These are phyloP conservation scores for Xerophyta viscosa DNA, from an alignment of 106 monocot genomes.

Conservation along the genomic window DNA sequence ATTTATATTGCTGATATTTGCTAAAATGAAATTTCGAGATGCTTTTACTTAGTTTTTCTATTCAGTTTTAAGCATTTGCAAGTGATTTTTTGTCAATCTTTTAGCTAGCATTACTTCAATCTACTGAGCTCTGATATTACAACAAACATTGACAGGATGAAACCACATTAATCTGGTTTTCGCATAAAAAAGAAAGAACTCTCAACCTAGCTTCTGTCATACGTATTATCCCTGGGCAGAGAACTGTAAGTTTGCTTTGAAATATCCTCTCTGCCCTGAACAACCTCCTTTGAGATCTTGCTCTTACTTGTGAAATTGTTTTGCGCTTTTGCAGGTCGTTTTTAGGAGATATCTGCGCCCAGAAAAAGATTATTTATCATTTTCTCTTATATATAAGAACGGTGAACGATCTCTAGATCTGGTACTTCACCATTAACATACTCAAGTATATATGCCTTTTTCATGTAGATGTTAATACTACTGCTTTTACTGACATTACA, in stretches of 20 bases:
- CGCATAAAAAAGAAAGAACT: constrained; percentile 34
- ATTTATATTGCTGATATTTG: too few relatives aligned
- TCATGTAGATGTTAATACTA: too few relatives aligned
- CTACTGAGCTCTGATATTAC: not conserved
- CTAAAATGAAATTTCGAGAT: not conserved
- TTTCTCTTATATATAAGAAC: constrained; percentile 52
- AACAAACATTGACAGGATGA: constrained; percentile 30
- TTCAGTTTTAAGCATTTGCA: not conserved
- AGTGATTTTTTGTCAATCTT: not conserved
- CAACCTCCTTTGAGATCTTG: too few relatives aligned
- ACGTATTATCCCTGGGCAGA: constrained; percentile 47
- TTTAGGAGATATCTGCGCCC: constrained; percentile 47
- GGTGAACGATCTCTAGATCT: constrained; percentile 56
- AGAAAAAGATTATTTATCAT: constrained; percentile 62
- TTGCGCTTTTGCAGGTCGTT: constrained; percentile 28
- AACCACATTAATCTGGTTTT: constrained; percentile 49
- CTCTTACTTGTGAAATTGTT: too few relatives aligned
- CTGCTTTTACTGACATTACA: too few relatives aligned
- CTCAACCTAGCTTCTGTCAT: constrained; percentile 36
- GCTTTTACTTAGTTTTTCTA: not conserved
- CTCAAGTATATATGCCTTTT: too few relatives aligned
- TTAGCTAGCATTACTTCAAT: not conserved
- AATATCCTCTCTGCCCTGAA: too few relatives aligned
- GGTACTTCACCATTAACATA: constrained; percentile 11
- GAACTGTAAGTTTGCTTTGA: constrained; percentile 40